Conservation (phyloP, 2,329 filamentous ascomycete genomes). For the Cladosporium colombiae region DNA sequence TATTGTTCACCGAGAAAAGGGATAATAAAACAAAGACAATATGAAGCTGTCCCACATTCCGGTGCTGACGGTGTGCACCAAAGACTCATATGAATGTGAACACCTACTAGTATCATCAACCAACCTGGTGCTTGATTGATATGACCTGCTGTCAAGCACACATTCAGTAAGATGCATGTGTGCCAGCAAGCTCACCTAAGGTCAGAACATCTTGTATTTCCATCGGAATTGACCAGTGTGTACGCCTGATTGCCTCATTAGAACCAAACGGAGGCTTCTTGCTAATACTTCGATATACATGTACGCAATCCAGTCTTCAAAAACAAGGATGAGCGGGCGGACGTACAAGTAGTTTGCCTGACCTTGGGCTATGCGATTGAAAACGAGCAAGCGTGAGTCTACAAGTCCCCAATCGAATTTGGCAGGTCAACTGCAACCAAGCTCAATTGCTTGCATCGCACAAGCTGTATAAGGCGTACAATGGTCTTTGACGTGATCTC, state of each 20-base stretch:
- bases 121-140: background rate
- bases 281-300: background rate
- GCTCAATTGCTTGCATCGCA: background rate
- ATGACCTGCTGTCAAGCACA: background rate
- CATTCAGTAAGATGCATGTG: background rate
- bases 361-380: background rate
- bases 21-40: constrained; percentile 5
- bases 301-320: background rate
- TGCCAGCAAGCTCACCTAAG: background rate
- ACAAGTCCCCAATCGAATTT: background rate
- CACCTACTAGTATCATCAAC: background rate
- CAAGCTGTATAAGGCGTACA: background rate
- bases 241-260: background rate
- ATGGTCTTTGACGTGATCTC: background rate
- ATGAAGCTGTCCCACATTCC: background rate
- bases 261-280: background rate
- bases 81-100: background rate
- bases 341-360: background rate
- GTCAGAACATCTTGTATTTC: background rate
- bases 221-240: background rate
- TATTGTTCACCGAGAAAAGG: background rate
- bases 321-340: background rate
- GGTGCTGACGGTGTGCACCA: background rate
- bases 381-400: background rate
- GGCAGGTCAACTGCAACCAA: background rate